Evolutionary conservation across 202 grass and related monocot species (phyloP), one percentile per base, ranked within the genome.

Genomic region (Eragrostis tef): DNA sequence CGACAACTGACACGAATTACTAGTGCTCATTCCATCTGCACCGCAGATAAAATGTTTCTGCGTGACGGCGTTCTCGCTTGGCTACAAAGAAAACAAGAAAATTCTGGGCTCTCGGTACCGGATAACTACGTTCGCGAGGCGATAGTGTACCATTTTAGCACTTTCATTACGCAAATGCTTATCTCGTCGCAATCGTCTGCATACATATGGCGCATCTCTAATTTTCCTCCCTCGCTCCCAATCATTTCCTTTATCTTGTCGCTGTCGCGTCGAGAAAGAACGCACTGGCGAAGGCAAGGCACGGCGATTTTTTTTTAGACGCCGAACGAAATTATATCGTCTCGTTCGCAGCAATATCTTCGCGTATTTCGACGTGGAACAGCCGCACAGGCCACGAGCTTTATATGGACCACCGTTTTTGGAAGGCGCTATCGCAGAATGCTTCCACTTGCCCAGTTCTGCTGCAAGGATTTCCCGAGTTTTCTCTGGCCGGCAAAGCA

Each of bases 231-330:
- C 31, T 10, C 44, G 65, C 6, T 15, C 63, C 12, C 76, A 75
- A 85, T 88, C 81, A 71, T 81, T 43, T 52, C 58, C 1, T 39
- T 11, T 47, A 71, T 1, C 1, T 51, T 27, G 77, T 80, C 77
- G 19, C 25, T 61, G 44, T 84, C 74, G 25, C 49, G 26, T 43
- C 29, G 49, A 61, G 11, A 21, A 46, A 16, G 9, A 41, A 79
- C 49, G 79, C 45, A 19, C 71, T 31, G 52, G 19, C 11, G 36
- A 39, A 39, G 34, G 34, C 67, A 57, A 64, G 48, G 65, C 51
- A 14, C 16, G 21, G 70, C 81, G 8, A 26, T 60, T 12, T 1
- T 22, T 9, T 1, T 6, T 20, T 19, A 8, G 3, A 43, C 14
- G 47, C 12, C 43, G 11, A 21, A 48, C 19, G 24, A 15, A 66